phyloP scores from a whole-genome alignment of 768 basidiomycete species.

The Termitomyces sp. region DNA sequence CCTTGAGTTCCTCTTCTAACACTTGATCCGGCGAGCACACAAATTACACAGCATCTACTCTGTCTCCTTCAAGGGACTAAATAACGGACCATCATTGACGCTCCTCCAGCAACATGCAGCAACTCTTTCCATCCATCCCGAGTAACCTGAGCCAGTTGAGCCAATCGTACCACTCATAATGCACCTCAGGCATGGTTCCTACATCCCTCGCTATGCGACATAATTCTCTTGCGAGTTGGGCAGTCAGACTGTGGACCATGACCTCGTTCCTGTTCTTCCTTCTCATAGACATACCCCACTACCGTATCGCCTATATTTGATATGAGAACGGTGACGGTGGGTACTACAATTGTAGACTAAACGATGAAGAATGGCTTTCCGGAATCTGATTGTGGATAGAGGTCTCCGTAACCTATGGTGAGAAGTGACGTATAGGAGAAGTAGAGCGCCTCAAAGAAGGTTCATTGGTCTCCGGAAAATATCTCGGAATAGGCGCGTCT shows the following conservation, averaged over 20 bases:
- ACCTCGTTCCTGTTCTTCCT: slow-evolving; percentile 22
- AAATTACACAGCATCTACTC: slow-evolving; percentile 35
- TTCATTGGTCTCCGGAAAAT: slow-evolving; percentile 24
- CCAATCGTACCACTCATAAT: slow-evolving; percentile 38
- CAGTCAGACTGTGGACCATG: slow-evolving; percentile 23
- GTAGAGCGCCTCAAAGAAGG: slow-evolving; percentile 35
- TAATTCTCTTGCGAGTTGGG: slow-evolving; percentile 26
- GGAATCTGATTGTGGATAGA: slow-evolving; percentile 29
- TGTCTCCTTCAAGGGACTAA: slow-evolving; percentile 31
- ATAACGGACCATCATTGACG: slow-evolving; percentile 32
- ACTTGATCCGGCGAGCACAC: slow-evolving; percentile 29
- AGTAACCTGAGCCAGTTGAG: slow-evolving; percentile 27
- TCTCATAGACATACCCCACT: slow-evolving; percentile 35
- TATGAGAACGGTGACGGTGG: slow-evolving; percentile 39
- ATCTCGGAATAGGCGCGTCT: too few relatives aligned
- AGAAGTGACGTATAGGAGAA: slow-evolving; percentile 35
- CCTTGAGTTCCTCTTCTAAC: slow-evolving; percentile 14
- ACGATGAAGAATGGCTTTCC: slow-evolving; percentile 40
- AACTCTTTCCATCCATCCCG: slow-evolving; percentile 10
- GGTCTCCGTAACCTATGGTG: slow-evolving; percentile 42
- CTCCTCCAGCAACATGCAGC: not conserved
- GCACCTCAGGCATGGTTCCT: slow-evolving; percentile 18
- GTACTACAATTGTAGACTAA: slow-evolving; percentile 37
- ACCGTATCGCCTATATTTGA: slow-evolving; percentile 49
- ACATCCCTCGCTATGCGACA: slow-evolving; percentile 26